Conservation (phyloP, 2,329 filamentous ascomycete species). For the Neonectria neomacrospora region DNA sequence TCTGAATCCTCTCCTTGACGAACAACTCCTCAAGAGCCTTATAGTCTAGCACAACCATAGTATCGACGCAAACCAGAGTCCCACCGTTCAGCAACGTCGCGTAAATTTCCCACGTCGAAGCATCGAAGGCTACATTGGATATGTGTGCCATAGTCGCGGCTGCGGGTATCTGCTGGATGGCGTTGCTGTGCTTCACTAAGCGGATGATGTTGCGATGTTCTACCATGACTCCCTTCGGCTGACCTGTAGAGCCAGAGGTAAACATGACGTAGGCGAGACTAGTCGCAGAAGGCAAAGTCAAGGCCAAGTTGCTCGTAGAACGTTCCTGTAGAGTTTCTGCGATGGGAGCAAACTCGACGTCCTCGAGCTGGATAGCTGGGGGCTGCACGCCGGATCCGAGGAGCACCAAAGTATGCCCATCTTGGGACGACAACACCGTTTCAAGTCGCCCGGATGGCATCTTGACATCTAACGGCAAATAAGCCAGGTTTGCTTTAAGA, state of each 20-base stretch:
- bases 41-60: neutral
- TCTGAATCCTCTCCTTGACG: slow-evolving; percentile 20
- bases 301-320: no score
- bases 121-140: slow-evolving; percentile 3
- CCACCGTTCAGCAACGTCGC: neutral
- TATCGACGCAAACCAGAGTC: neutral
- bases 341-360: slow-evolving; percentile 7
- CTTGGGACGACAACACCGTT: slow-evolving; percentile 16
- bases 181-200: neutral
- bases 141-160: neutral
- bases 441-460: slow-evolving; percentile 22
- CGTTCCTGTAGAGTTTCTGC: neutral
- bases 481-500: slow-evolving; percentile 35
- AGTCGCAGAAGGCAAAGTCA: neutral
- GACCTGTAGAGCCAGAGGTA: slow-evolving; percentile 1
- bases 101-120: slow-evolving; percentile 1
- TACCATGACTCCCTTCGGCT: slow-evolving; percentile 4
- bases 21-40: slow-evolving; percentile 15
- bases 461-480: slow-evolving; percentile 34
- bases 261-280: slow-evolving; percentile 1
- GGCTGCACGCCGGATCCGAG: slow-evolving; percentile 3
- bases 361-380: neutral
- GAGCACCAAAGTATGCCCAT: slow-evolving; percentile 15
- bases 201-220: slow-evolving; percentile 1
- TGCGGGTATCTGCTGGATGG: neutral